Evolutionary conservation across 306 rosid genomes (phyloP), one percentile per base, ranked within the genome.

Genomic region (Elaeagnus macrophylla): DNA sequence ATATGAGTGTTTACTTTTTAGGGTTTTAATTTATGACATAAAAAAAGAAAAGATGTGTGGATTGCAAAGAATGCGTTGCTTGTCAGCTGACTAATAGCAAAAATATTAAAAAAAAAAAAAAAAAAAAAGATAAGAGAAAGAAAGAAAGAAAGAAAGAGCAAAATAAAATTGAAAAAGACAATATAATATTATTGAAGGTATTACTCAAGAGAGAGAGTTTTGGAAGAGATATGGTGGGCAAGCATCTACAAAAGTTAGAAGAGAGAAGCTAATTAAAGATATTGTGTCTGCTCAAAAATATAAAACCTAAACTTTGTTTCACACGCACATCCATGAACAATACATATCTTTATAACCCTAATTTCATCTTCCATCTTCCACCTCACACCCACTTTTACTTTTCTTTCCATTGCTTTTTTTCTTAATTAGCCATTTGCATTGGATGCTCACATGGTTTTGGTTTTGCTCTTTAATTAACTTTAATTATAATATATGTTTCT

Each of bases 1-100:
- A 77, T 75, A 74, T 68, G 69, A 77, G 78, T 77, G 85, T 69
- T 76, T 76, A 52, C 83, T 74, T 81, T 77, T 69, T 60, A 71
- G 75, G 79, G 72, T 69, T 71, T 67, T 70, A 61, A 72, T 70
- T 75, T 68, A 62, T 45, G 47, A 69, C 2, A n/a, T 9, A 7
- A 6, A 58, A 17, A 59, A 49, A 15, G 18, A 43, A 51, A 57
- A 59, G 69, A 62, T 72, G 78, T 69, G 86, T 70, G 93, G 83
- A 75, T 67, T 69, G 74, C 67, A 37, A 73, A 54, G 66, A 66
- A 68, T 37, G 94, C 94, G 94, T 84, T 81, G 85, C 77, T 79
- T 75, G 76, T 68, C 84, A 88, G 96, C 94, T 73, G 94, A 88
- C 83, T 75, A 56, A 5, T 43, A 71, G 25, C 3, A 55, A 35